Evolutionary conservation across 23 red algal genomes (phyloP), one percentile per base, ranked within the genome.

Genomic region (Chondrus crispus): DNA sequence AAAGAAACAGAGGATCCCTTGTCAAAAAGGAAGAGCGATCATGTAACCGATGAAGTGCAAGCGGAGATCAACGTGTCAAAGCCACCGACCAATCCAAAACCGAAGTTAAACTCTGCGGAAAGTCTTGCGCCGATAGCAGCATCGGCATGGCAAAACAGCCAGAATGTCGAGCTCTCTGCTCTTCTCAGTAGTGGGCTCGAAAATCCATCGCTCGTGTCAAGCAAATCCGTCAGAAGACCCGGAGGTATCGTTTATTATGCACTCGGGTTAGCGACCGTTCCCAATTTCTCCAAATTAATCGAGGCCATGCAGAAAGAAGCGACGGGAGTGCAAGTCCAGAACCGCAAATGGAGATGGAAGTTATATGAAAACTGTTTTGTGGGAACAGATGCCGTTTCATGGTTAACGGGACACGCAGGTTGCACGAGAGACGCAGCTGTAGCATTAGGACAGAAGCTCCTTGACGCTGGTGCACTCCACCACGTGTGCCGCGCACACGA

Each of bases 401-500:
- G 90, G 90, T 73, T 93, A 6, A 71, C 40, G 4, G 28, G 73
- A 47, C 37, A 79, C 2, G 20, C 48, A 22, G 38, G 22, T n/a
- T 51, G 64, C 30, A 77, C 90, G 4, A 46, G 41, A 42, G 70
- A 72, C 58, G 68, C 72, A 13, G 90, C 90, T 52, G 44, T 85
- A 2, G 62, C 44, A 35, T 46, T 93, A 20, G 90, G 80, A 20
- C 55, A 77, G 28, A 57, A 20, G 63, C 32, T 93, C 53, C 47
- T 84, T 44, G 54, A 93, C 33, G 79, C 68, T 8, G 93, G 85
- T 19, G 70, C 73, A 40, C 90, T 95, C 51, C 93, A 95, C 58
- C 93, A 95, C 72, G 93, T 95, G 19, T 95, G 85, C 64, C 51
- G 82, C 30, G 93, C 80, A 26, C 93, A 95, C 50, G 41, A 52